These are phyloP conservation scores for Phlyctochytrium planicorne DNA, from an alignment of 192 early-diverging fungal species.

Conservation along the genomic window DNA sequence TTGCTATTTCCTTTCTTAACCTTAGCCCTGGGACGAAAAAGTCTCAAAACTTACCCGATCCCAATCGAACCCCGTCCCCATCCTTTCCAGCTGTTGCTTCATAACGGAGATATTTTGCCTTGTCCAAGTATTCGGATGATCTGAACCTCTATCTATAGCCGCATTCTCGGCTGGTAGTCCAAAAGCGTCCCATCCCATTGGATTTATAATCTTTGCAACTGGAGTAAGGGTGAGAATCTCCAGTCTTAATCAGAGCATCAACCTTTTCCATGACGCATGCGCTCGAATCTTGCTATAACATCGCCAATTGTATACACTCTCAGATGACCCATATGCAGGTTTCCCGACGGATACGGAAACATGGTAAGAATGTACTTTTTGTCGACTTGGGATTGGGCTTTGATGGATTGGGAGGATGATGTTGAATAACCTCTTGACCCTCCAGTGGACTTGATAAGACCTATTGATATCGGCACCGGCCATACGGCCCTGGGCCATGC, in stretches of 20 bases:
- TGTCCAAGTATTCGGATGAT: conserved; percentile 85
- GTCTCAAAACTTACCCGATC: conserved; percentile 49
- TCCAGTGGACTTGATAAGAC: too few species aligned
- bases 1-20: conserved; percentile 72
- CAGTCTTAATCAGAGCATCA: neutral
- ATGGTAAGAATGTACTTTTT: conserved; percentile 80
- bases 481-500: too few species aligned
- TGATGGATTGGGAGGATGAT: neutral
- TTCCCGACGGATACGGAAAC: conserved; percentile 95
- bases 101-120: conserved; percentile 75
- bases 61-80: conserved; percentile 90
- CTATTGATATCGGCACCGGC: too few species aligned
- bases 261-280: conserved; percentile 47
- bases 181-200: conserved; percentile 98
- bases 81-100: conserved; percentile 74
- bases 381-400: too few species aligned
- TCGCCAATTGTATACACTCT: conserved; percentile 96
- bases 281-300: conserved; percentile 72
- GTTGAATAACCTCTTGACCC: too few species aligned
- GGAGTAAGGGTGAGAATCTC: neutral
- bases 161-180: conserved; percentile 98
- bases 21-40: neutral
- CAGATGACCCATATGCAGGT: conserved; percentile 94
- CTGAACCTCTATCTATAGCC: conserved; percentile 77
- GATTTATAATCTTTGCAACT: conserved; percentile 52